Evolutionary conservation across 768 basidiomycete genomes (phyloP).

Genomic region (Atractiella rhizophila): DNA sequence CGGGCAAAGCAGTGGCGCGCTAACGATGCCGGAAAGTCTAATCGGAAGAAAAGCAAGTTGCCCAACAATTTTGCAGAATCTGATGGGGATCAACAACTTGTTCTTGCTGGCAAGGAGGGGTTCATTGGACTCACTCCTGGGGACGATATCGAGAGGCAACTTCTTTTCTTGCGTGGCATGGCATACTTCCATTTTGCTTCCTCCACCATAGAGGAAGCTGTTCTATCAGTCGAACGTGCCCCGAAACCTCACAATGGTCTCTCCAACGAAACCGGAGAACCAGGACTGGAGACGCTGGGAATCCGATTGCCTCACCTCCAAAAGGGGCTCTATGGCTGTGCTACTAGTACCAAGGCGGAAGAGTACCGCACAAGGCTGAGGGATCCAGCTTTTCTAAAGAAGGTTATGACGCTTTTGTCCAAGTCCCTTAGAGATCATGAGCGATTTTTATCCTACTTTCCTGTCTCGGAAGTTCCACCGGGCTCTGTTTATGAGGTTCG

Average conservation of each 20-base stretch:
- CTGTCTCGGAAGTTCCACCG: constrained; percentile 9
- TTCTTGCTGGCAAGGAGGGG: constrained; percentile 8
- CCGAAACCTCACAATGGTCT: constrained; percentile 26
- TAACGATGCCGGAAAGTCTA: background rate
- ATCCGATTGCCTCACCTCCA: constrained; percentile 18
- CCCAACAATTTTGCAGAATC: background rate
- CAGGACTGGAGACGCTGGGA: constrained; percentile 49
- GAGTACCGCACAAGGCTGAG: constrained; percentile 41
- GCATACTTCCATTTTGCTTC: constrained; percentile 59
- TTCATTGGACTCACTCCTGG: constrained; percentile 33
- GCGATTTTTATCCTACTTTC: constrained; percentile 52
- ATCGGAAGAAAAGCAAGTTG: constrained; percentile 34
- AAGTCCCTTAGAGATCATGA: constrained; percentile 66
- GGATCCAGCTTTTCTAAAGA: constrained; percentile 34
- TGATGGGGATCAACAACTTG: background rate
- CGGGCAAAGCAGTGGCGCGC: constrained; percentile 35
- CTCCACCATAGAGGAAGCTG: constrained; percentile 42
- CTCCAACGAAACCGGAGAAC: constrained; percentile 38
- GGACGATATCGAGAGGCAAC: constrained; percentile 62
- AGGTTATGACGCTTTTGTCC: constrained; percentile 34
- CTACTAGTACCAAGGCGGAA: constrained; percentile 32
- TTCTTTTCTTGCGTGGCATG: constrained; percentile 57
- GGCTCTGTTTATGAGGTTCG: constrained; percentile 2
- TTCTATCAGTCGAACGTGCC: constrained; percentile 45
- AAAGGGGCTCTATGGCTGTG: constrained; percentile 42